A percentile compares a stretch with the other conserved stretches of the same genome.
phyloP scores from a whole-genome alignment of 176 grass and related monocot genomes.

The Phoenix roebelenii region DNA sequence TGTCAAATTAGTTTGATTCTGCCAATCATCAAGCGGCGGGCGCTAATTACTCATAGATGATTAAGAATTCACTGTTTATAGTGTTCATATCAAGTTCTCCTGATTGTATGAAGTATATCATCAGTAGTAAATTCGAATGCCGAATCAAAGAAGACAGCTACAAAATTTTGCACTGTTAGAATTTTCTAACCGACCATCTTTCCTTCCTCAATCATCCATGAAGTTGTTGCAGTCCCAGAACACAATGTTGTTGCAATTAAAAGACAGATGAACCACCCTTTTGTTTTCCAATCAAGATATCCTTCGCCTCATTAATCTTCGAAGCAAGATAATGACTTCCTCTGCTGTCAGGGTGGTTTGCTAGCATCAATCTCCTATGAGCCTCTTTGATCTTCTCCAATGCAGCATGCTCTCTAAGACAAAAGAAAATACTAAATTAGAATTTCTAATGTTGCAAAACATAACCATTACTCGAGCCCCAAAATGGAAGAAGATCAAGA shows the following conservation, averaged over 20 bases:
- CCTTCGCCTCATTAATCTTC: conserved; percentile 90
- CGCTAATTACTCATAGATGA: too few species aligned
- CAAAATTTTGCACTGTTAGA: too few species aligned
- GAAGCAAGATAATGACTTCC: conserved; percentile 90
- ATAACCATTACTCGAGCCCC: too few species aligned
- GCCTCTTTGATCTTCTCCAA: conserved; percentile 79
- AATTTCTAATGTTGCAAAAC: neutral
- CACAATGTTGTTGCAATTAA: conserved; percentile 18
- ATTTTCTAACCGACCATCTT: too few species aligned
- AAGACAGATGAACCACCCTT: conserved; percentile 36
- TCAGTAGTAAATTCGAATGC: too few species aligned
- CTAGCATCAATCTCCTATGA: conserved; percentile 81
- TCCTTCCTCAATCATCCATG: too few species aligned
- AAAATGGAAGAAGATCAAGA: too few species aligned
- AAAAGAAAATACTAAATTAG: neutral
- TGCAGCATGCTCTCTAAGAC: conserved; percentile 58
- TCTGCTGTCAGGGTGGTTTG: conserved; percentile 79
- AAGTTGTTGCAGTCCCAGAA: neutral
- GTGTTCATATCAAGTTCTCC: too few species aligned
- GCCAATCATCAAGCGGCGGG: too few species aligned
- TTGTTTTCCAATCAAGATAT: conserved; percentile 48
- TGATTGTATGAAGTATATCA: neutral
- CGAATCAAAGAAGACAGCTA: too few species aligned
- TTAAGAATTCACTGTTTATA: too few species aligned
- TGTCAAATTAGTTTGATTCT: too few species aligned